Base-by-base conservation (phyloP, 2,329 filamentous ascomycete genomes). In the Scytalidium sp. region DNA sequence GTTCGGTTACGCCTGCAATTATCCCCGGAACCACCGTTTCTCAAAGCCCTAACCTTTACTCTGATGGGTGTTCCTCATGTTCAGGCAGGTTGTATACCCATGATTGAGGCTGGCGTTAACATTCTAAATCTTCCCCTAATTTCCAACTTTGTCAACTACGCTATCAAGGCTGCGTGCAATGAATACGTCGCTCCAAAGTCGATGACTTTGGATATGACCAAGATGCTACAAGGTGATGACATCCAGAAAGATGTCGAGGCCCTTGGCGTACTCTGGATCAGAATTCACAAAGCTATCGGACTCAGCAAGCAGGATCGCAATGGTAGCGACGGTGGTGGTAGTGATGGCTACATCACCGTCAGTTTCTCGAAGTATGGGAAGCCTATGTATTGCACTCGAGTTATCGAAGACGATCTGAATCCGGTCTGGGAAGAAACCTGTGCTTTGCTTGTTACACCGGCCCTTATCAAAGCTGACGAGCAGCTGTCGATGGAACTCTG, bases 291-390 rank as follows among this genome's bases (percentile, higher is more conserved):
- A 60, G 94, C 93, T 10, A 76, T 83, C 19, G 91, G 88, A 0
- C 78, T 99, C 50, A 96, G 90, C 74, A 97, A 96, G 70, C 93
- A 97, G 64, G 94, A 99, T 65, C 71, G 73, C 43, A 84, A 89
- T 51, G 92, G 91, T 39, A 92, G 85, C 61, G 80, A 86, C 46
- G 88, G 90, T 17, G 93, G 94, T 27, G 93, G 93, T 41, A 95
- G 89, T 45, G 94, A 99, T 60, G 91, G 93, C 0, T 97, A 97
- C 67, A 95, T 97, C 65, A 97, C 93, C 25, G 79, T 97, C 29
- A 87, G 88, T 39, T 97, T 95, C 75, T 95, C 90, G 62, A 97
- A 97, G 68, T 97, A 97, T 60, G 89, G 88, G 50, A 99, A 99
- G 71, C 93, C 93, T 2, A 95, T 96, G 81, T 97, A 96, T 70